phyloP scores from a whole-genome alignment of 345 rosid species.

The Populus deltoides region DNA sequence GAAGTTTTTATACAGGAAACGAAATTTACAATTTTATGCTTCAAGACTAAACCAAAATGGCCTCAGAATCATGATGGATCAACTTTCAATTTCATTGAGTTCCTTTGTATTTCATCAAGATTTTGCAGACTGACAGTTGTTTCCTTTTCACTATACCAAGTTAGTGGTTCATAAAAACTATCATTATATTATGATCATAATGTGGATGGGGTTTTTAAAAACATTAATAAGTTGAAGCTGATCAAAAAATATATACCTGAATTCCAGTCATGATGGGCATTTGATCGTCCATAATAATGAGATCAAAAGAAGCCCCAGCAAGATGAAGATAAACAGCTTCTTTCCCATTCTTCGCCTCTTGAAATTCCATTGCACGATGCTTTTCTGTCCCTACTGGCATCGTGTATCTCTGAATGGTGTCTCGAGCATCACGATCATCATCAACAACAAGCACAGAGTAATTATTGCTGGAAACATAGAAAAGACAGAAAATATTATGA shows the following conservation, averaged over 20 bases:
- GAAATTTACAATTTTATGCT: background rate
- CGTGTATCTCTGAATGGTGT: background rate
- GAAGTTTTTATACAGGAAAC: too few relatives aligned
- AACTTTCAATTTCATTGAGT: background rate
- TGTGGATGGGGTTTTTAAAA: too few relatives aligned
- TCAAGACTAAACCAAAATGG: too few relatives aligned
- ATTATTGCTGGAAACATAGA: background rate
- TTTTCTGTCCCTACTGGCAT: background rate
- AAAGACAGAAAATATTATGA: background rate
- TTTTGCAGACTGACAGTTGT: background rate
- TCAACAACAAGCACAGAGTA: background rate
- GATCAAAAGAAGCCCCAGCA: background rate
- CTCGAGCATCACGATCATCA: background rate
- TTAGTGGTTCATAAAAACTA: background rate
- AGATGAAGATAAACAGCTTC: conserved; percentile 1
- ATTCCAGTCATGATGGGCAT: background rate
- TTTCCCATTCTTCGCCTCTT: background rate
- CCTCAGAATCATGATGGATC: background rate
- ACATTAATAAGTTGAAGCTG: background rate
- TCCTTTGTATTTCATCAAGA: background rate
- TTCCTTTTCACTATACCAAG: background rate
- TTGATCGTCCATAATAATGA: background rate
- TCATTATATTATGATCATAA: too few relatives aligned
- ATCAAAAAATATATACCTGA: background rate
- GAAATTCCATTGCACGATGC: background rate